Base-by-base conservation (phyloP, 208 protist genomes). In the Porcisia hertigi region DNA sequence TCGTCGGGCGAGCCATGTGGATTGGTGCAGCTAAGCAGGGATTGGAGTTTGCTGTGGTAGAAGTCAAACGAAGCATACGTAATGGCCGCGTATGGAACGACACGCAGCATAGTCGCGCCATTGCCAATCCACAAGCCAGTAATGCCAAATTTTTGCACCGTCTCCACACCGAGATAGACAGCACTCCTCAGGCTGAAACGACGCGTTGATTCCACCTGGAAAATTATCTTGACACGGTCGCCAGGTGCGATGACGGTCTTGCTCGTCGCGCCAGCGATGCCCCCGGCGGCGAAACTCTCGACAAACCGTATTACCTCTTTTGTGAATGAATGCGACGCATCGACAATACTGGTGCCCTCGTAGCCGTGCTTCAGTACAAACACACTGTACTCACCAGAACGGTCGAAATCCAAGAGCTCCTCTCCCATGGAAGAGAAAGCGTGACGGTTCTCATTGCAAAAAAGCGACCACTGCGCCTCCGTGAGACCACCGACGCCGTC, bases 171-270 rank as follows among this genome's bases (percentile, higher is more conserved):
- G 9, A 96, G 79, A 30, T 77, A 82, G 11, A 90, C 18, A 14
- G 95, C 94, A 74, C 89, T 90, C 23, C 80, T 70, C 47, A 98
- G 71, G 60, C 73, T 88, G 71, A 96, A 98, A 14, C 25, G 65
- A 34, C 88, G 86, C 2, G 59, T 64, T 6, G 89, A 88, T 53
- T 94, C 89, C 25, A 99, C 97, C 75, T 99, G 97, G 59, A 98
- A 98, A 30, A 98, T 92, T 67, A 99, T 99, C 77, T 99, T 99
- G 34, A 98, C 81, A 25, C 97, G 87, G 72, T 99, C 98, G 2
- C 93, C 90, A 18, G 98, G 98, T 2, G 97, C 90, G 57, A 98
- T 98, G 18, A 95, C 84, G 9, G 97, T 98, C 69, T 98, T 96
- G 75, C 95, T 97, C 41, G 98, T 88, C 3, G 96, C 94, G 25